Conservation (phyloP, 2,329 filamentous ascomycete species). For the Orbilia brochopaga region DNA sequence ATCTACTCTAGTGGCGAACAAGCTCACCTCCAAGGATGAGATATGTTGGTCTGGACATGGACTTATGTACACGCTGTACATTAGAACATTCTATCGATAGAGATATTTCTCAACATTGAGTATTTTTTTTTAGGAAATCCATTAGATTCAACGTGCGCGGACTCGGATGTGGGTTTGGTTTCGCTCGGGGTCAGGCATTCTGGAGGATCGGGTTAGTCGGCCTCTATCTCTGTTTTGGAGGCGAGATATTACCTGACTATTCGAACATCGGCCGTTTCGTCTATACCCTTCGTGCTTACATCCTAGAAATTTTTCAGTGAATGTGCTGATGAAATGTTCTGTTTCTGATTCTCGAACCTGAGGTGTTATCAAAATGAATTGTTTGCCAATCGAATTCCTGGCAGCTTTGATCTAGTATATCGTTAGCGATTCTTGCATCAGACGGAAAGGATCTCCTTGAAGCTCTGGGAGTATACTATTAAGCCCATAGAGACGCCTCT, state of each 20-base stretch:
- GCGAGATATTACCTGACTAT: conserved; percentile 70
- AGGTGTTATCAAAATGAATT: conserved; percentile 96
- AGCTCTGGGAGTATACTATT: conserved; percentile 69
- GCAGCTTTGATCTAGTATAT: conserved; percentile 75
- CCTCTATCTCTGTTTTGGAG: conserved; percentile 9
- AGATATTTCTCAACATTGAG: not conserved
- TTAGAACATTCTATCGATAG: too few relatives aligned
- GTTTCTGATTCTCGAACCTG: conserved; percentile 69
- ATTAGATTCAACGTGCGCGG: conserved; percentile 4
- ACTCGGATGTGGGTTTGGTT: conserved; percentile 58
- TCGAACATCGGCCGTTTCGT: conserved; percentile 71
- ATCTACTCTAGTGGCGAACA: too few relatives aligned
- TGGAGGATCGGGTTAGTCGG: conserved; percentile 50
- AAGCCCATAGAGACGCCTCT: conserved; percentile 90
- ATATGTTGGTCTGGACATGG: too few relatives aligned
- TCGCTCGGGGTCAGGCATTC: conserved; percentile 63
- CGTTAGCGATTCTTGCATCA: conserved; percentile 24
- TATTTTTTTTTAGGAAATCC: not conserved
- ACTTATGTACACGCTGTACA: too few relatives aligned
- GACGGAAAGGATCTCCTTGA: not conserved
- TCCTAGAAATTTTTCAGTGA: conserved; percentile 21
- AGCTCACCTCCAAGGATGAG: too few relatives aligned
- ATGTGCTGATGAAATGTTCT: not conserved
- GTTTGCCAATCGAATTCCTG: conserved; percentile 81
- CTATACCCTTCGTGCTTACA: conserved; percentile 64